phyloP scores from a whole-genome alignment of 257 asterid species.

The Solanum sitiens region DNA sequence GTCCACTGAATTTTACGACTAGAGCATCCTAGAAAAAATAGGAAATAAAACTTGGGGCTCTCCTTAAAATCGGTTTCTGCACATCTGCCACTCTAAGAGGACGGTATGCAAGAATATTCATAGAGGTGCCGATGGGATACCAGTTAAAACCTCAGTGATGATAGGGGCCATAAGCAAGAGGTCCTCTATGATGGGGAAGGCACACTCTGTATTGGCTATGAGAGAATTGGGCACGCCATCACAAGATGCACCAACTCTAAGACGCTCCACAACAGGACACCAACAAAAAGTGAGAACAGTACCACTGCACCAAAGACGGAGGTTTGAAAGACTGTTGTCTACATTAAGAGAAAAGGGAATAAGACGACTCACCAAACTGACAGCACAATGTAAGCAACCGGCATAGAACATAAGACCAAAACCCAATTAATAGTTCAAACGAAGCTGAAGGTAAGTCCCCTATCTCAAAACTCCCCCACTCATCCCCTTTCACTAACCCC shows the following conservation, averaged over 20 bases:
- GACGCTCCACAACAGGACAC: too few species aligned
- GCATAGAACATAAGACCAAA: too few species aligned
- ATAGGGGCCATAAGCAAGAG: neutral
- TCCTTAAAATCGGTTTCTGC: neutral
- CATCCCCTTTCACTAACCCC: too few species aligned
- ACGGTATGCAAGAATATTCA: neutral
- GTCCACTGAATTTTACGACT: neutral
- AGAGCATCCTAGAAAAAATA: neutral
- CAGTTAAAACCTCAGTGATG: neutral
- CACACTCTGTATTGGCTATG: neutral
- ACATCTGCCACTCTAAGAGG: neutral
- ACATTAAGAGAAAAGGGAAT: neutral
- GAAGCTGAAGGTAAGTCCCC: too few species aligned
- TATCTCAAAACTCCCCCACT: too few species aligned
- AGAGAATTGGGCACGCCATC: neutral
- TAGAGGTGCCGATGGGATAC: neutral
- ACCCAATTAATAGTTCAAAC: neutral
- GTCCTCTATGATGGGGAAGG: neutral
- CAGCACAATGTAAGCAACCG: too few species aligned
- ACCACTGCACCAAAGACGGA: too few species aligned
- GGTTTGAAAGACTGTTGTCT: too few species aligned
- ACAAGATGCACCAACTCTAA: neutral
- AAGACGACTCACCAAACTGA: too few species aligned
- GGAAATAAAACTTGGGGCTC: neutral
- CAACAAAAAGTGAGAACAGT: too few species aligned